Base-by-base conservation (phyloP, 257 asterid genomes). In the Solanum pimpinellifolium region DNA sequence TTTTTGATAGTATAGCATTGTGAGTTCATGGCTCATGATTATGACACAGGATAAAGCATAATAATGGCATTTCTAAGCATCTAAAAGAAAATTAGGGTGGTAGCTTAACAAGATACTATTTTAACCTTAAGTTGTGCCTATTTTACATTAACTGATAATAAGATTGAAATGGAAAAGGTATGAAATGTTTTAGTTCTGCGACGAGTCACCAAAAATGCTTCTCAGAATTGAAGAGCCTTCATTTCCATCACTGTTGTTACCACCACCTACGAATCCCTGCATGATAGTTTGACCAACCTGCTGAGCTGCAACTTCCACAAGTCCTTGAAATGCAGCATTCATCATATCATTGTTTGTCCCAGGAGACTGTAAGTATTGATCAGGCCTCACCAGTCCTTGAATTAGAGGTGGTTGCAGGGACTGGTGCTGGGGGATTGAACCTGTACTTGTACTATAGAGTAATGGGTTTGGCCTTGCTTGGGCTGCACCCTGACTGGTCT, bases 251-350 rank as follows among this genome's bases (percentile, higher is more conserved):
- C 83, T 59, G 6, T 77, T 87, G 10, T 52, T 80, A 21, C 70
- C 88, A 16, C 84, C 88, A 11, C 87, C 89, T 3, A 90, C 15
- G 41, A 91, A 81, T 31, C 87, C 90, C 76, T 91, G 91, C 87
- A 87, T 88, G 20, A 88, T 83, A 10, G 88, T 37, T 89, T 90
- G 93, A 15, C 92, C 95, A 13, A 90, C 88, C 72, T 75, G 91
- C 86, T 93, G 95, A 20, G 89, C 83, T 33, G 88, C 90, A 39
- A 94, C 94, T 76, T 92, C 93, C 69, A 89, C 93, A 23, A 90
- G 15, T 44, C 94, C 94, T 47, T 86, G 87, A 75, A 88, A 8
- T n/a, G 90, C 94, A 7, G 89, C 88, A 85, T 33, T 81, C 92
- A 90, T 39, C 66, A 93, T 35, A 88, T 33, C 77, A 35, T 84